A percentile compares a stretch with the other conserved stretches of the same genome.
phyloP scores from a whole-genome alignment of 106 monocot genomes.

The Apostasia shenzhenica region DNA sequence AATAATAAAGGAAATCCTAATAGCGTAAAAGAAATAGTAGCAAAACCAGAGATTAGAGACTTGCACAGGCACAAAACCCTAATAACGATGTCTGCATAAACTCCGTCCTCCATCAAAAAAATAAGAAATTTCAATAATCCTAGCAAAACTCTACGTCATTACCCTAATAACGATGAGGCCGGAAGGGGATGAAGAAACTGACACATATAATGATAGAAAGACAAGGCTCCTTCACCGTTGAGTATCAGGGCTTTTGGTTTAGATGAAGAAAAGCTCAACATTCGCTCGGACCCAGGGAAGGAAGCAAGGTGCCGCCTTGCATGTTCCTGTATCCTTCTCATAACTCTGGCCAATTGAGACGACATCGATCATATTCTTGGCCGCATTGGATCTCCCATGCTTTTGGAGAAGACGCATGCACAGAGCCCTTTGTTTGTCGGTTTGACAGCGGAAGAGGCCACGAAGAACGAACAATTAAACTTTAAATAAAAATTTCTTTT shows the following conservation, averaged over 20 bases:
- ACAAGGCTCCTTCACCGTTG: constrained; percentile 21
- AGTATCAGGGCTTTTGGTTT: constrained; percentile 25
- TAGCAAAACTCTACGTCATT: too few relatives aligned
- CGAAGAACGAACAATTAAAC: too few relatives aligned
- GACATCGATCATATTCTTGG: constrained; percentile 27
- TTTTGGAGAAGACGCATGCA: constrained; percentile 14
- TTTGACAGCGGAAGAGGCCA: not conserved
- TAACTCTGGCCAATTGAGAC: constrained; percentile 23
- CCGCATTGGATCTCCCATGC: constrained; percentile 25
- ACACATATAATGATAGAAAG: constrained; percentile 20
- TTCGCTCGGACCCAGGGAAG: constrained; percentile 52
- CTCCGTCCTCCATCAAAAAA: too few relatives aligned
- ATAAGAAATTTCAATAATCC: too few relatives aligned
- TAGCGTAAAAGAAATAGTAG: too few relatives aligned
- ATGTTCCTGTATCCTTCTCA: constrained; percentile 8
- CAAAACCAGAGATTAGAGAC: not conserved
- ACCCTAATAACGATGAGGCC: too few relatives aligned
- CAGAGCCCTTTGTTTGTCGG: not conserved
- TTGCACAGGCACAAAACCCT: not conserved
- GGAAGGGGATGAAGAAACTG: constrained; percentile 9
- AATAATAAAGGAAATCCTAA: not conserved
- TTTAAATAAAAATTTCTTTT: too few relatives aligned
- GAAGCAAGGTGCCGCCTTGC: constrained; percentile 12
- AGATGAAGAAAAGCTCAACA: constrained; percentile 79
- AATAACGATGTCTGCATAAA: too few relatives aligned